A percentile compares a stretch with the other conserved stretches of the same genome.
phyloP scores from a whole-genome alignment of 306 rosid genomes.

The Medicago truncatula region DNA sequence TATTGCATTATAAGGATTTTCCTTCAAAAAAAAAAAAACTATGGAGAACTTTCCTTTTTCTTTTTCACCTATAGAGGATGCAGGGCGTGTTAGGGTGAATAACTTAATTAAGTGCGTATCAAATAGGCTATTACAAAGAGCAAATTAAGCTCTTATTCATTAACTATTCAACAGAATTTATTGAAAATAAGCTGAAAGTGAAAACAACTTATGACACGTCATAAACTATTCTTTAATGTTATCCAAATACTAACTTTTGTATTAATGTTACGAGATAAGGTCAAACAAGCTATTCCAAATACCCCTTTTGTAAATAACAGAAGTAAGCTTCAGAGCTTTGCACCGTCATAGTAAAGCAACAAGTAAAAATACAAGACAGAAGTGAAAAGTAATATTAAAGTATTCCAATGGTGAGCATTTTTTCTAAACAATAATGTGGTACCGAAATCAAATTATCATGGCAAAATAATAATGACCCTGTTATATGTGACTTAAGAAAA shows the following conservation, averaged over 20 bases:
- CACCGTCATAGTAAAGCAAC: slow-evolving; percentile 4
- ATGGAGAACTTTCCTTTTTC: background rate
- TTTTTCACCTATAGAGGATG: background rate
- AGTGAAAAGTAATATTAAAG: background rate
- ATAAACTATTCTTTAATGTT: background rate
- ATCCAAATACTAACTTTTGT: background rate
- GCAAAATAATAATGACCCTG: slow-evolving; percentile 17
- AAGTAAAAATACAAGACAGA: slow-evolving; percentile 16
- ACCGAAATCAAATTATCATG: slow-evolving; percentile 1
- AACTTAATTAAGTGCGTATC: background rate
- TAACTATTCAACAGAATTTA: background rate
- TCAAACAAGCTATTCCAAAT: background rate
- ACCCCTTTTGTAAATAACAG: slow-evolving; percentile 4
- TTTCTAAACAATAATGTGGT: background rate
- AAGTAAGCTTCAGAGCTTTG: slow-evolving; percentile 23
- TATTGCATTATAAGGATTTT: background rate
- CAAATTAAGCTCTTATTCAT: background rate
- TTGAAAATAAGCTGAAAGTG: background rate
- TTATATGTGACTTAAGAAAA: slow-evolving; percentile 22
- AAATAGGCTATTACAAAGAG: background rate
- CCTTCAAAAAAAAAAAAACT: no score
- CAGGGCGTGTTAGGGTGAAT: background rate
- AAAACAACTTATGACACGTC: background rate
- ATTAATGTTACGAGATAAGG: background rate
- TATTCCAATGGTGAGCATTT: slow-evolving; percentile 15